These are phyloP conservation scores for Rachicladosporium sp. DNA, from an alignment of 2,329 filamentous ascomycete species.

Conservation along the genomic window DNA sequence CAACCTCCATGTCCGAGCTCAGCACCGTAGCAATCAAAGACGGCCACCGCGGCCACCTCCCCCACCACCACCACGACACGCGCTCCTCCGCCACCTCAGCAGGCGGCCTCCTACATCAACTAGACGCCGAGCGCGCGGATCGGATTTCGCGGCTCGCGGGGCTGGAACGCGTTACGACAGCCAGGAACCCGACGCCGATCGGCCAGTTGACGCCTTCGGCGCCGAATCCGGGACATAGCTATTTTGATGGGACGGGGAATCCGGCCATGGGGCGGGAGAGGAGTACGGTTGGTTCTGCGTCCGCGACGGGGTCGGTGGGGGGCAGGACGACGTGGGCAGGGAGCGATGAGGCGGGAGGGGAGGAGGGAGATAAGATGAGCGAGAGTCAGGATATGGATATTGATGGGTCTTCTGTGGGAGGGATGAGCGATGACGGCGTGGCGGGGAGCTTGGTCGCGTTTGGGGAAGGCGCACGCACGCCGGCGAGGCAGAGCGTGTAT, in stretches of 20 bases:
- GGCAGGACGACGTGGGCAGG: slow-evolving; percentile 56
- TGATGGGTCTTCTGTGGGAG: slow-evolving; percentile 53
- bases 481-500: slow-evolving; percentile 52
- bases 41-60: slow-evolving; percentile 72
- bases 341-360: slow-evolving; percentile 37
- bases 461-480: slow-evolving; percentile 67
- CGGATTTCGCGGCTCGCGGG: slow-evolving; percentile 89
- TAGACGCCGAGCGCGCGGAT: slow-evolving; percentile 85
- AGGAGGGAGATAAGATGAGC: slow-evolving; percentile 57
- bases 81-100: slow-evolving; percentile 20
- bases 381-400: slow-evolving; percentile 34
- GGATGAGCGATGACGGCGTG: slow-evolving; percentile 68
- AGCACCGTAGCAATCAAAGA: slow-evolving; percentile 95
- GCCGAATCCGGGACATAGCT: slow-evolving; percentile 43
- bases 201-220: slow-evolving; percentile 36
- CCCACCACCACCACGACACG: slow-evolving; percentile 44
- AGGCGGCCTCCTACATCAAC: slow-evolving; percentile 41
- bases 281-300: slow-evolving; percentile 84
- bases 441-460: slow-evolving; percentile 79
- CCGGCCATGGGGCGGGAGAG: slow-evolving; percentile 54
- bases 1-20: slow-evolving; percentile 79
- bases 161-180: slow-evolving; percentile 75
- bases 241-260: slow-evolving; percentile 69
- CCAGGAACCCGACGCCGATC: slow-evolving; percentile 38
- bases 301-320: slow-evolving; percentile 68